These are phyloP conservation scores for Geoglossum glabrum DNA, from an alignment of 495 filamentous ascomycete genomes.

Conservation along the genomic window DNA sequence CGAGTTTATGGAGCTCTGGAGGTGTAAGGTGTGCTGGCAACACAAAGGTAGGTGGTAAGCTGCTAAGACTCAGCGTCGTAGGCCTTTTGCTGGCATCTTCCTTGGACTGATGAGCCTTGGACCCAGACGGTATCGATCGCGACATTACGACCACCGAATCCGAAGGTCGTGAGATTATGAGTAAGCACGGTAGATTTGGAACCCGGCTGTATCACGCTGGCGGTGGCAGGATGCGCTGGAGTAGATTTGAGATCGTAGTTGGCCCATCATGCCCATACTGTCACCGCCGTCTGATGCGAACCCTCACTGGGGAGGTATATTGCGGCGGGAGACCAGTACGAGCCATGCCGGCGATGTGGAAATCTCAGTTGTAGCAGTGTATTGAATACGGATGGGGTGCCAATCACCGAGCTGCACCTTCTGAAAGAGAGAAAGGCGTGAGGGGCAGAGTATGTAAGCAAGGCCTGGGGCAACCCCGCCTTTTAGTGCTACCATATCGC, in stretches of 20 bases:
- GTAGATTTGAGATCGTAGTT: background rate
- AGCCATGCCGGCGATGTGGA: background rate
- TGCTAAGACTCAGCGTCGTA: constrained; percentile 14
- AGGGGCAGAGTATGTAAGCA: background rate
- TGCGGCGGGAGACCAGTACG: background rate
- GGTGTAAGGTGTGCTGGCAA: constrained; percentile 46
- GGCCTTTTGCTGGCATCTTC: background rate
- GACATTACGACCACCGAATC: background rate
- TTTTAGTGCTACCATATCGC: too few relatives aligned
- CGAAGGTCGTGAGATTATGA: background rate
- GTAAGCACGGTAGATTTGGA: background rate
- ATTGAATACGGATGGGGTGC: background rate
- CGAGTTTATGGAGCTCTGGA: constrained; percentile 37
- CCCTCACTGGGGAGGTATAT: background rate
- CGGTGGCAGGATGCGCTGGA: background rate
- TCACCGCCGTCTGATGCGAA: background rate
- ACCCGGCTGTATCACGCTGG: background rate
- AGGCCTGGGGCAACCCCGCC: background rate
- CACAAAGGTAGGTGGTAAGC: constrained; percentile 52
- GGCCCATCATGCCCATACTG: background rate
- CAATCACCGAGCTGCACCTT: background rate
- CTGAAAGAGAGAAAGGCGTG: background rate
- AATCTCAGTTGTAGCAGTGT: background rate
- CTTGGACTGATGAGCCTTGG: background rate
- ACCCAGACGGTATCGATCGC: background rate